Conservation (phyloP, 148 eudicot species). For the Heliamphora exappendiculata region DNA sequence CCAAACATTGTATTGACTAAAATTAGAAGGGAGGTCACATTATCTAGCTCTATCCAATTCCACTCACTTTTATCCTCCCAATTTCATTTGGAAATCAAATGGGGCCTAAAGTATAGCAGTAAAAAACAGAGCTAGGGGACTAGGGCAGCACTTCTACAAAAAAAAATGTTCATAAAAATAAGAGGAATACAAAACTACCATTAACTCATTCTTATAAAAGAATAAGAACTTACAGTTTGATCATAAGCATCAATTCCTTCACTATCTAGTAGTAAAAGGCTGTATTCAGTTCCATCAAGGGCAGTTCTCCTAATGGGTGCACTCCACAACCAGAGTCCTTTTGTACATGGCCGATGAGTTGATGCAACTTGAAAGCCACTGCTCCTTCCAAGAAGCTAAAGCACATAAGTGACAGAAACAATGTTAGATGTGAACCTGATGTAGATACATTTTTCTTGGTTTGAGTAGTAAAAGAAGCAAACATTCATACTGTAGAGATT, state of each 20-base stretch:
- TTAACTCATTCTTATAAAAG: conserved; percentile 2
- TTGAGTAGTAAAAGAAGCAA: background rate
- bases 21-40: too few relatives aligned
- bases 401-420: conserved; percentile 13
- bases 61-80: too few relatives aligned
- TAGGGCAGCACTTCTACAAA: background rate
- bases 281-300: conserved; percentile 95
- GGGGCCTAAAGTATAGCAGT: background rate
- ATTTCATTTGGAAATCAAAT: too few relatives aligned
- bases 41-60: too few relatives aligned
- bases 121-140: background rate
- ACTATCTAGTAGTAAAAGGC: conserved; percentile 79
- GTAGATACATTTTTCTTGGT: background rate
- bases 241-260: conserved; percentile 99
- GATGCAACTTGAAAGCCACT: conserved; percentile 95
- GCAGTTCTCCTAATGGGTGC: conserved; percentile 80
- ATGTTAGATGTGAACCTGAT: background rate
- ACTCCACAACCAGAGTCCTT: conserved; percentile 99
- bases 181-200: background rate
- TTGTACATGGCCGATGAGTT: conserved; percentile 90
- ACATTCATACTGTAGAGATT: background rate
- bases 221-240: conserved; percentile 64
- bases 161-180: too few relatives aligned
- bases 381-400: conserved; percentile 89
- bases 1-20: too few relatives aligned